phyloP scores from a whole-genome alignment of 345 rosid genomes.

The Gossypium australe region DNA sequence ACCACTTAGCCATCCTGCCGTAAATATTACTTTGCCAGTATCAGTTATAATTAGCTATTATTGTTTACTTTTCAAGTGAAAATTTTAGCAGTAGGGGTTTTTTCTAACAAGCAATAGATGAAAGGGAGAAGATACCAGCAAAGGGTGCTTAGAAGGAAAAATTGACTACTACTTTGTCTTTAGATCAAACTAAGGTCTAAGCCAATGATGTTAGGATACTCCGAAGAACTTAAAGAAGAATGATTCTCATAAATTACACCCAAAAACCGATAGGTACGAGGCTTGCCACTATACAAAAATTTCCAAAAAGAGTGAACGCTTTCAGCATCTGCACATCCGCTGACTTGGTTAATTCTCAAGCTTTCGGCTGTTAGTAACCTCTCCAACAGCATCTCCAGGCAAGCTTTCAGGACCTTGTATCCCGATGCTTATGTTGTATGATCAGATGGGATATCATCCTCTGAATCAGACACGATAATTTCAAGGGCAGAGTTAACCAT shows the following conservation, averaged over 20 bases:
- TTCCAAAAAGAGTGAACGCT: neutral
- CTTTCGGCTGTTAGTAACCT: neutral
- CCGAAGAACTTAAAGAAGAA: neutral
- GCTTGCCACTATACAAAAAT: neutral
- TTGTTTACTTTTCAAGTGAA: too few species aligned
- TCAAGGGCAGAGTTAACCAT: conserved; percentile 49
- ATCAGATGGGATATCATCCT: conserved; percentile 23
- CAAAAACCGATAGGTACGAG: neutral
- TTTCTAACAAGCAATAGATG: too few species aligned
- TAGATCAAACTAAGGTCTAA: neutral
- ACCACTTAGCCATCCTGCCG: too few species aligned
- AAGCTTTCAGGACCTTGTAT: conserved; percentile 6
- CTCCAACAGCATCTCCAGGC: conserved; percentile 16
- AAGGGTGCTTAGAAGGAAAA: too few species aligned
- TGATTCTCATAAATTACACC: conserved; percentile 7
- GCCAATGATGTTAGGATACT: neutral
- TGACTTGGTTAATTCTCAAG: neutral
- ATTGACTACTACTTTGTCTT: neutral
- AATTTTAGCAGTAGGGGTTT: too few species aligned
- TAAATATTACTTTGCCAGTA: too few species aligned
- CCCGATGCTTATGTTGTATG: neutral
- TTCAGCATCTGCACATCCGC: neutral
- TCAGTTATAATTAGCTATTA: too few species aligned
- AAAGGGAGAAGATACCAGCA: too few species aligned
- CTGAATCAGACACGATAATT: conserved; percentile 30